phyloP scores from a whole-genome alignment of 1,284 basidiomycete genomes.

The Moesziomyces sp. region DNA sequence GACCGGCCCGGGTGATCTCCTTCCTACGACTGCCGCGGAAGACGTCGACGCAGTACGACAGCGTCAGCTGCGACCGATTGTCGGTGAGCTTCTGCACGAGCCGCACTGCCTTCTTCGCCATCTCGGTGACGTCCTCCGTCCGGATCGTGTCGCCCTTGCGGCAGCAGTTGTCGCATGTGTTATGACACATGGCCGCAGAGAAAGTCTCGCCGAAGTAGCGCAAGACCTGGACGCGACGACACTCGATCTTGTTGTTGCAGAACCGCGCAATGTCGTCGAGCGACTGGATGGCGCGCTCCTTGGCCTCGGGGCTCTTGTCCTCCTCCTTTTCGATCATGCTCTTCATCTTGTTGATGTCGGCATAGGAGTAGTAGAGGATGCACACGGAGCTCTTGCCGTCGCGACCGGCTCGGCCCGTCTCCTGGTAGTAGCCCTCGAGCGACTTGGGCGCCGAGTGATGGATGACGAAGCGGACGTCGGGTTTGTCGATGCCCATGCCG shows the following conservation, averaged over 20 bases:
- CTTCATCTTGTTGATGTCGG: slow-evolving; percentile 72
- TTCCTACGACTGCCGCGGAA: slow-evolving; percentile 75
- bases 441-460: slow-evolving; percentile 79
- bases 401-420: slow-evolving; percentile 84
- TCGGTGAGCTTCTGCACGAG: slow-evolving; percentile 72
- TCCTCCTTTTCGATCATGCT: slow-evolving; percentile 74
- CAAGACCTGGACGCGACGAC: slow-evolving; percentile 85
- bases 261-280: slow-evolving; percentile 77
- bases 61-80: slow-evolving; percentile 71
- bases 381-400: slow-evolving; percentile 74
- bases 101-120: slow-evolving; percentile 72
- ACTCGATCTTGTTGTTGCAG: slow-evolving; percentile 84
- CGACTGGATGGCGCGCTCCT: slow-evolving; percentile 73
- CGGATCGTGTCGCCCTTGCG: slow-evolving; percentile 29
- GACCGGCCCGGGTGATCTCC: slow-evolving; percentile 72
- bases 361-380: slow-evolving; percentile 71
- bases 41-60: slow-evolving; percentile 71
- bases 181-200: slow-evolving; percentile 73
- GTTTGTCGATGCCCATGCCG: slow-evolving; percentile 97
- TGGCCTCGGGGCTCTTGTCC: slow-evolving; percentile 71
- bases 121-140: slow-evolving; percentile 72
- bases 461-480: slow-evolving; percentile 82
- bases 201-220: slow-evolving; percentile 78
- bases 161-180: slow-evolving; percentile 80
- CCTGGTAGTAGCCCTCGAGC: slow-evolving; percentile 81